Conservation (phyloP, 208 protist species). For the Crithidia sp. region DNA sequence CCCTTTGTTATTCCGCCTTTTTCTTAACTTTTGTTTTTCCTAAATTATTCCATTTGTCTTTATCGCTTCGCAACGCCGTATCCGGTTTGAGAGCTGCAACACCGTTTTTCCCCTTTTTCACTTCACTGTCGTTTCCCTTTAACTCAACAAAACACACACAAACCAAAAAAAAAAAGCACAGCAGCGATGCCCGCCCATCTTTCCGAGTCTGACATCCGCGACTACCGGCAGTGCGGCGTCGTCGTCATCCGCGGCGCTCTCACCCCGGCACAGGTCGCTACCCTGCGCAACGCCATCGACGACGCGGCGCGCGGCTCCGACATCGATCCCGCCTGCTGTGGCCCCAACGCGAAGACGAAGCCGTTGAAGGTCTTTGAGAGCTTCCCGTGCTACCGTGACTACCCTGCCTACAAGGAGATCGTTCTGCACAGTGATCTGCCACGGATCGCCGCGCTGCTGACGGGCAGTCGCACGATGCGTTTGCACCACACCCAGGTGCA, state of each 20-base stretch:
- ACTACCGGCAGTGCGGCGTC: constrained; percentile 26
- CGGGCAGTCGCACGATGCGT: constrained; percentile 35
- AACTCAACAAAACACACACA: background rate
- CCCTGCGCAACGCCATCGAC: constrained; percentile 37
- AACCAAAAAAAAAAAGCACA: background rate
- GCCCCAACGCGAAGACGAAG: constrained; percentile 32
- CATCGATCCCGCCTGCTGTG: constrained; percentile 33
- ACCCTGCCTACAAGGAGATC: constrained; percentile 45
- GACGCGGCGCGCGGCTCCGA: constrained; percentile 28
- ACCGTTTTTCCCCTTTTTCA: background rate
- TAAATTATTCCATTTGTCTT: too few relatives aligned
- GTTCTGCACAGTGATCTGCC: constrained; percentile 42
- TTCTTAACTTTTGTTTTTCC: too few relatives aligned
- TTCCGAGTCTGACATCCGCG: constrained; percentile 15
- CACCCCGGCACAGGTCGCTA: constrained; percentile 26
- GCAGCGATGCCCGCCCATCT: constrained; percentile 16
- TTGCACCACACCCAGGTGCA: constrained; percentile 52
- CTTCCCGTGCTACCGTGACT: constrained; percentile 46
- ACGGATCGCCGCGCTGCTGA: constrained; percentile 39
- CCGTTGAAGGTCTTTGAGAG: constrained; percentile 43
- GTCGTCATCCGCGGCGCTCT: constrained; percentile 28
- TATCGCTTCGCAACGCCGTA: too few relatives aligned
- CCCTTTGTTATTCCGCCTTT: too few relatives aligned
- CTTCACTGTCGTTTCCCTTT: background rate
- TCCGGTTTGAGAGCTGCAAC: too few relatives aligned